These are phyloP conservation scores for Kregervanrija delftensis DNA, from an alignment of 805 yeast species.

Conservation along the genomic window DNA sequence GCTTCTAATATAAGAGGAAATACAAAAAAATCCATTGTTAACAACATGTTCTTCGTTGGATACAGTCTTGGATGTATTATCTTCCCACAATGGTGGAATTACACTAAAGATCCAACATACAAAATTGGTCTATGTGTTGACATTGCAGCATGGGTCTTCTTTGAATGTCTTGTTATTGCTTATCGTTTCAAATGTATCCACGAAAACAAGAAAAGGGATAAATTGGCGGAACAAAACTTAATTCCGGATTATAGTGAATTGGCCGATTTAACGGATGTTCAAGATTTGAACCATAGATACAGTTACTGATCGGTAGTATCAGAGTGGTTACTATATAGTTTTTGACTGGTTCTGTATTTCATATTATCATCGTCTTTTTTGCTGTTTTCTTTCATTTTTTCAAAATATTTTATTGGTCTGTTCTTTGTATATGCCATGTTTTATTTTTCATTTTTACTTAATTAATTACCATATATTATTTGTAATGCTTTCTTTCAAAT, in stretches of 20 bases:
- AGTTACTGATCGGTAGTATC: conserved; percentile 9
- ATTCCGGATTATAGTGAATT: conserved; percentile 15
- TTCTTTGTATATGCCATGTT: too few relatives aligned
- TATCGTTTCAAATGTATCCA: conserved; percentile 21
- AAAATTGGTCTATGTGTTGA: conserved; percentile 47
- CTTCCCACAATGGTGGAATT: conserved; percentile 63
- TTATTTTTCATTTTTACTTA: too few relatives aligned
- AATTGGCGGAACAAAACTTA: conserved; percentile 8
- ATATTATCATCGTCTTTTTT: too few relatives aligned
- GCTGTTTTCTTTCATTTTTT: too few relatives aligned
- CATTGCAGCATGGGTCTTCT: conserved; percentile 35
- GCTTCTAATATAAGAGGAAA: conserved; percentile 54
- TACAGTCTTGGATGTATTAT: conserved; percentile 60
- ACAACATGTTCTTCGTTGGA: conserved; percentile 49
- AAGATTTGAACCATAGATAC: conserved; percentile 21
- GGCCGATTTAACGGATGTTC: conserved; percentile 24
- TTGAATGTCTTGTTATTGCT: conserved; percentile 13
- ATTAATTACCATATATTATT: too few relatives aligned
- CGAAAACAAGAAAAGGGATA: conserved; percentile 21
- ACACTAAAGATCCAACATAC: conserved; percentile 50
- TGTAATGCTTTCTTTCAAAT: too few relatives aligned
- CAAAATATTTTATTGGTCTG: too few relatives aligned
- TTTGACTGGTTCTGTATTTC: too few relatives aligned
- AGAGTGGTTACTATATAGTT: too few relatives aligned
- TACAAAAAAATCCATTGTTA: conserved; percentile 57